Percentiles rank a stretch among this genome's conserved stretches.
These are phyloP conservation scores for Candida ovalis DNA, from an alignment of 805 yeast genomes.

Conservation along the genomic window DNA sequence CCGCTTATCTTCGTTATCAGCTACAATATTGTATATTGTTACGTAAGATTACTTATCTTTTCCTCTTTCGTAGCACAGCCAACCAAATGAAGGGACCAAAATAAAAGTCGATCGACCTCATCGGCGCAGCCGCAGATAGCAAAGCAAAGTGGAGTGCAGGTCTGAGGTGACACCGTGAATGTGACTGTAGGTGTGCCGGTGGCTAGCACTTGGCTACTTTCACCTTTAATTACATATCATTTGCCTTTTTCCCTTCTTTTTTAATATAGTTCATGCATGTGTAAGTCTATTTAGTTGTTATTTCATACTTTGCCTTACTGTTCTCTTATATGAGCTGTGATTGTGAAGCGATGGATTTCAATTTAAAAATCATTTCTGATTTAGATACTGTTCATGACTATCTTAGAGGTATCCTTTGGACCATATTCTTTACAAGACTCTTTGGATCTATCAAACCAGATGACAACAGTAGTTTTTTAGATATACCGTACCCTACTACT, in stretches of 20 bases:
- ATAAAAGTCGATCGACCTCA: neutral
- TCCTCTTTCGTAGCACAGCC: neutral
- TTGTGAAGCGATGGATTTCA: slow-evolving; percentile 41
- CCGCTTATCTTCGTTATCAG: no score
- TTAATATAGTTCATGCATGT: neutral
- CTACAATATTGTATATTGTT: neutral
- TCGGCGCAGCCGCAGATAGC: neutral
- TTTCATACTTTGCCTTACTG: neutral
- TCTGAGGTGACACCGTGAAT: neutral
- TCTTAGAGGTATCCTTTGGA: slow-evolving; percentile 57
- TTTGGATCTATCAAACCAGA: slow-evolving; percentile 62
- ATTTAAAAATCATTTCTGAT: slow-evolving; percentile 46
- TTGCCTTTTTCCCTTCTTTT: neutral
- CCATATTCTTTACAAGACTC: slow-evolving; percentile 64
- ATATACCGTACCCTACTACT: slow-evolving; percentile 53
- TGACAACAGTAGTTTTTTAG: slow-evolving; percentile 47
- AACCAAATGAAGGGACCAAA: neutral
- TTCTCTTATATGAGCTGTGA: neutral
- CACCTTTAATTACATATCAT: neutral
- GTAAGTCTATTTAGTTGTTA: neutral
- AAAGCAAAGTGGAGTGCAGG: neutral
- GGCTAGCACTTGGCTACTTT: neutral
- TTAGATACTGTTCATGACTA: slow-evolving; percentile 52
- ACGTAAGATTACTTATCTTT: neutral
- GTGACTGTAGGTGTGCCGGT: neutral